Percentiles rank a stretch among this genome's conserved stretches.
Conservation (phyloP, 1,284 basidiomycete genomes). For the Leccinum subrobustum region DNA sequence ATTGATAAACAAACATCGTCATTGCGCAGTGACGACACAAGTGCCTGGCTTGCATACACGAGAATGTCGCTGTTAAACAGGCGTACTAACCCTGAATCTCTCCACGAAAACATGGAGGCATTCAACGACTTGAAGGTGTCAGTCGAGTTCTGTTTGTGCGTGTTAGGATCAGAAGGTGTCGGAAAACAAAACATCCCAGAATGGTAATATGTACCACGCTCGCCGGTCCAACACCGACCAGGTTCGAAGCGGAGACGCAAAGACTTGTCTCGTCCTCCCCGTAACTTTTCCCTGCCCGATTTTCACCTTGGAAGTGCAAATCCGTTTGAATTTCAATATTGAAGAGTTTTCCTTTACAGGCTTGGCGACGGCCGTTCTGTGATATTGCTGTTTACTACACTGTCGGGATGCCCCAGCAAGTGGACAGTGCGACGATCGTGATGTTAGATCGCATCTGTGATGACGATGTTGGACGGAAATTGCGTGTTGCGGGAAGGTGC, state of each 20-base stretch:
- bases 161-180: constrained; percentile 30
- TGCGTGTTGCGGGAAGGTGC: constrained; percentile 48
- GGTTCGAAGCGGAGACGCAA: background rate
- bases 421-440: constrained; percentile 38
- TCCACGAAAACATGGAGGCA: background rate
- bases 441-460: constrained; percentile 36
- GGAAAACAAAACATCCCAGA: constrained; percentile 23
- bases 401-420: constrained; percentile 35
- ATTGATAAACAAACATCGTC: constrained; percentile 11
- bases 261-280: background rate
- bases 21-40: constrained; percentile 17
- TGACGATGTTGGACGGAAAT: constrained; percentile 40
- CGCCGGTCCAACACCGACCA: constrained; percentile 10
- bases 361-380: background rate
- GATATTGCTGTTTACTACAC: background rate
- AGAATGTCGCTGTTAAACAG: background rate
- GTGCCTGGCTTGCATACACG: constrained; percentile 10
- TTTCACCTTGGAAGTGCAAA: background rate
- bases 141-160: constrained; percentile 24
- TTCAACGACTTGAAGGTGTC: background rate
- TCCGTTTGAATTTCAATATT: background rate
- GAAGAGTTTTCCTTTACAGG: background rate
- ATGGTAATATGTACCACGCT: constrained; percentile 5
- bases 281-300: background rate
- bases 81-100: background rate